phyloP scores from a whole-genome alignment of 1,139 yeast genomes.

The Scheffersomyces illinoinensis region DNA sequence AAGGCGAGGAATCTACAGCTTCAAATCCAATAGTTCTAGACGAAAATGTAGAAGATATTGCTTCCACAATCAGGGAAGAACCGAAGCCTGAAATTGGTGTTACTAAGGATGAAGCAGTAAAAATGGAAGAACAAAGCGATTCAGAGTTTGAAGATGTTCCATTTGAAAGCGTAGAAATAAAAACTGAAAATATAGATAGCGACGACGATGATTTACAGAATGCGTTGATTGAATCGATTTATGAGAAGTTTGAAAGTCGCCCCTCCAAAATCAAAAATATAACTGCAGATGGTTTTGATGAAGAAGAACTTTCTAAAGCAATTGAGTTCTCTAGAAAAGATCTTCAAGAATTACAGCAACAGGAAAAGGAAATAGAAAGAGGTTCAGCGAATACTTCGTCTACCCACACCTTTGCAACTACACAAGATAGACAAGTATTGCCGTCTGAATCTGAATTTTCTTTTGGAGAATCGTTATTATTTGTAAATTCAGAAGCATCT shows the following conservation, averaged over 20 bases:
- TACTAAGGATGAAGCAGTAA: constrained; percentile 5
- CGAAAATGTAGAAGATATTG: constrained; percentile 25
- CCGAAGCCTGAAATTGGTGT: not conserved
- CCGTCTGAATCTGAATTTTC: not conserved
- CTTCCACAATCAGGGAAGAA: not conserved
- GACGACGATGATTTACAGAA: constrained; percentile 32
- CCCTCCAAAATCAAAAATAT: not conserved
- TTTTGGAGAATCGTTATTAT: constrained; percentile 8
- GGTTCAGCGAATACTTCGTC: not conserved
- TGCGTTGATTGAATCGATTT: constrained; percentile 41
- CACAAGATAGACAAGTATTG: not conserved
- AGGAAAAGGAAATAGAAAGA: constrained; percentile 12
- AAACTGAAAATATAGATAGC: not conserved
- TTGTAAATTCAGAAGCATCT: not conserved
- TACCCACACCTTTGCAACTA: not conserved
- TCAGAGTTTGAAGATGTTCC: constrained; percentile 23
- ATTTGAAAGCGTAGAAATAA: constrained; percentile 11
- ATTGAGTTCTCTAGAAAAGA: constrained; percentile 48
- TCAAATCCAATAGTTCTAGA: constrained; percentile 48
- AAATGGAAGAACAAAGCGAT: constrained; percentile 21
- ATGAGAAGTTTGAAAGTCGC: constrained; percentile 24
- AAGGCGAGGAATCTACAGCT: constrained; percentile 37
- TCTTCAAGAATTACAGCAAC: constrained; percentile 17
- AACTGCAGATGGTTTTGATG: constrained; percentile 18
- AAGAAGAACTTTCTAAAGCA: constrained; percentile 45